phyloP scores from a whole-genome alignment of 305 asterid genomes.

The Fraxinus sp. region DNA sequence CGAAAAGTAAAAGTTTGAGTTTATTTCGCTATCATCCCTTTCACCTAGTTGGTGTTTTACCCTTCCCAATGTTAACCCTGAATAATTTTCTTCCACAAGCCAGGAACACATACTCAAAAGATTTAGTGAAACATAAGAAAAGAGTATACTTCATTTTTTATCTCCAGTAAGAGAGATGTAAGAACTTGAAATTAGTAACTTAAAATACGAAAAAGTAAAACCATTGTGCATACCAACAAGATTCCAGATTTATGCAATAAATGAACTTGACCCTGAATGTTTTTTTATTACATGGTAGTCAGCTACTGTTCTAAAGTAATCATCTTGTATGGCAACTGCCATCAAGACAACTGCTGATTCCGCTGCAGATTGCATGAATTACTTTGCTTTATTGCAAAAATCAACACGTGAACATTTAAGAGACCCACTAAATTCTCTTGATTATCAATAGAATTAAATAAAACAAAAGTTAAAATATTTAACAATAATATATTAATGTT shows the following conservation, averaged over 20 bases:
- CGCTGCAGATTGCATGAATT: conserved; percentile 1
- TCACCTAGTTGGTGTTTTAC: neutral
- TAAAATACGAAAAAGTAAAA: neutral
- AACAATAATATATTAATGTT: conserved; percentile 9
- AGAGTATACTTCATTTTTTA: neutral
- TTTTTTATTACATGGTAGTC: neutral
- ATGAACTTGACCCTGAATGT: neutral
- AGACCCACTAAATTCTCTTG: neutral
- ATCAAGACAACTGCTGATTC: neutral
- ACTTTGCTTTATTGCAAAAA: neutral
- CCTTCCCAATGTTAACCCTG: neutral
- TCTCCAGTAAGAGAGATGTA: neutral
- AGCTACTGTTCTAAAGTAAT: neutral
- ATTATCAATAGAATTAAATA: neutral
- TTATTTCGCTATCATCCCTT: neutral
- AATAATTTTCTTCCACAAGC: neutral
- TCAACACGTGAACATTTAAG: neutral
- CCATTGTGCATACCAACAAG: neutral
- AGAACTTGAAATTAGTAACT: neutral
- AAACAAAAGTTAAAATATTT: neutral
- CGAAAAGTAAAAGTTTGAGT: neutral
- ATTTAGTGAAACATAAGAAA: neutral
- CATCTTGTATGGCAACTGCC: neutral
- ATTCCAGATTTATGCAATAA: neutral
- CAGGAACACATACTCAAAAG: neutral